Evolutionary conservation across 192 early-diverging fungal species (phyloP), one percentile per base, ranked within the genome.

Genomic region (Thamnidium elegans): DNA sequence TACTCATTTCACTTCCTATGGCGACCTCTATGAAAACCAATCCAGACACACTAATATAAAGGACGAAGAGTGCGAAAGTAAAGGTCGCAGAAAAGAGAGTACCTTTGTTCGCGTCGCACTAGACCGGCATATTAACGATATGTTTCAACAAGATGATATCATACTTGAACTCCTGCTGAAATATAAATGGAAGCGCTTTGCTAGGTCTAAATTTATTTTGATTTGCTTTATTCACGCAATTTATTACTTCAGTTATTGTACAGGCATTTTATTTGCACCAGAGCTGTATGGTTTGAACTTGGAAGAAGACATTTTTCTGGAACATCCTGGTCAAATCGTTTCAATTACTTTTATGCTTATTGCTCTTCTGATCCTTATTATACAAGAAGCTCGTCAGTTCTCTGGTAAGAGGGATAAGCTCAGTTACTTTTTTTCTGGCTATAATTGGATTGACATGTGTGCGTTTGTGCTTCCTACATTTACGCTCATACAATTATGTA

Each of bases 141-240:
- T 64, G 3, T 64, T 64, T 17, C 51, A 42, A 26, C 48, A 53
- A 10, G 62, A 50, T 42, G 62, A 64, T 14, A 50, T 50, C 7
- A 39, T 54, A 1, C 51, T 64, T 32, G 51, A 64, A 54, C 50
- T 51, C 11, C 9, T 64, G 50, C 36, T 52, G 0, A 15, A 34
- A 19, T 64, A 64, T 39, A 64, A 64, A 43, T 64, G 62, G 62
- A 30, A 52, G 3, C 39, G 13, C 0, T 64, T 64, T 54, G 62
- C 36, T 1, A 9, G 13, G 1, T 30, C 8, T 7, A 34, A 34
- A 3, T 64, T 64, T 17, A 54, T 17, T 11, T 54, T 19, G 50
- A 45, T 64, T n/a, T 23, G 30, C 5, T 44, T 64, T 19, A n/a
- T 64, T 9, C 50, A 64, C 26, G 9, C 21, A 4, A 13, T 42